Evolutionary conservation across 2,329 filamentous ascomycete species (phyloP), one percentile per base, ranked within the genome.

Genomic region (Passalora sequoiae): DNA sequence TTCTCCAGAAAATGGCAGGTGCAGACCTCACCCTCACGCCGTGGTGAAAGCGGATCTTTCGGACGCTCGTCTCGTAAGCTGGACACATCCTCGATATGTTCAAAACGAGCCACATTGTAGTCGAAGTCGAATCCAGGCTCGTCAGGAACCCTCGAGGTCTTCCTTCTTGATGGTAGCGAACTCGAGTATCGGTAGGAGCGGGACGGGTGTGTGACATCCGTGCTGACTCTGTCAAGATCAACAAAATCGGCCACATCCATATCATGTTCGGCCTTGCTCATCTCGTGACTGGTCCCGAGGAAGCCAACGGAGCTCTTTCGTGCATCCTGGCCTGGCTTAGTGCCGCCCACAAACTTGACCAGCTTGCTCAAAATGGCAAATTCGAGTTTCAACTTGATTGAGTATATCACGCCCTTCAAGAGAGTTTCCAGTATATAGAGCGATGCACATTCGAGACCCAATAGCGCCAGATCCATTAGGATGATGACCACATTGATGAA

Each of bases 401-500:
- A 59, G 45, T 63, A 63, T 24, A 62, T 46, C 35, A 62, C 44
- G 28, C 51, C 65, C 47, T 71, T 70, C 3, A 69, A 51, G 1
- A 64, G 64, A 4, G 60, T 61, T 36, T 67, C 60, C 12, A 65
- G 47, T 15, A 64, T 61, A 43, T 51, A 64, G 2, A 60, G 38
- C 13, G 55, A 55, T 2, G 54, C 60, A 15, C 60, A 57, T 15
- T 65, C 62, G n/a, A 66, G 55, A 9, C 58, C 62, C 13, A 59
- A 47, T 2, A 68, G 55, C 0, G 50, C 60, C 9, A 66, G 57
- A 44, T 68, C 64, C 43, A 67, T 53, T 13, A 57, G 19, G 43
- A 68, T 65, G 47, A 68, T 66, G 30, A 61, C 54, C 32, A 63
- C 49, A 50, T 68, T 67, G 51, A 67, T 63, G 31, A 54, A 55